phyloP scores from a whole-genome alignment of 2,329 filamentous ascomycete species.

The Dactylonectria estremocensis region DNA sequence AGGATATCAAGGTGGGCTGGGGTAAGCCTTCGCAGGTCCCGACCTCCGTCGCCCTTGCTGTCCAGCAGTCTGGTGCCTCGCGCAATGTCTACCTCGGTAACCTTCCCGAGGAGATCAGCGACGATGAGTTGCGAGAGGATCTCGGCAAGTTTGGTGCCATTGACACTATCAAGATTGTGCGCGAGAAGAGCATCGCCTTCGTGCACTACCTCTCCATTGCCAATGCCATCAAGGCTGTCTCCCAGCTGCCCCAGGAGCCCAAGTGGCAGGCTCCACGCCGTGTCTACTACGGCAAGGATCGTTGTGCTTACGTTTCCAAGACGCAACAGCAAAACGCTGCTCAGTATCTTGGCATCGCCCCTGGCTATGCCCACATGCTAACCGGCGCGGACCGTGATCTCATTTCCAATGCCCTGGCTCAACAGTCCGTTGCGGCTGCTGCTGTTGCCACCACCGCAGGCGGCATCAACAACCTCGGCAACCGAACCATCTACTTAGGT shows the following conservation, averaged over 20 bases:
- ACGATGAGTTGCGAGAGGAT: constrained; percentile 95
- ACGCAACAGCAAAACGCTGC: constrained; percentile 99
- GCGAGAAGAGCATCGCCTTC: constrained; percentile 98
- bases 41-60: constrained; percentile 95
- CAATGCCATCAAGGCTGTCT: constrained; percentile 98
- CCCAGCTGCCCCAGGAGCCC: constrained; percentile 93
- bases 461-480: constrained; percentile 97
- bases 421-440: constrained; percentile 97
- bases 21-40: constrained; percentile 98
- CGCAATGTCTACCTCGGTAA: constrained; percentile 98
- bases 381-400: constrained; percentile 96
- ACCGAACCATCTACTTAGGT: constrained; percentile 96
- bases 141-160: constrained; percentile 96
- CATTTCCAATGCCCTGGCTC: constrained; percentile 95
- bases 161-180: constrained; percentile 97
- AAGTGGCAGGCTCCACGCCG: constrained; percentile 97
- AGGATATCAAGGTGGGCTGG: constrained; percentile 99
- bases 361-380: constrained; percentile 95
- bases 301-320: constrained; percentile 98
- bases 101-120: constrained; percentile 88
- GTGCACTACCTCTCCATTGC: constrained; percentile 98
- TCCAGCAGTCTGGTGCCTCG: constrained; percentile 97
- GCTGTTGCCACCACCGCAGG: constrained; percentile 97
- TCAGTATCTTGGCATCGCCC: constrained; percentile 97
- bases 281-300: constrained; percentile 98